A percentile compares a stretch with the other conserved stretches of the same genome.
Evolutionary conservation across 768 basidiomycete species (phyloP).

Genomic region (Phlebiopsis flavidoalba): DNA sequence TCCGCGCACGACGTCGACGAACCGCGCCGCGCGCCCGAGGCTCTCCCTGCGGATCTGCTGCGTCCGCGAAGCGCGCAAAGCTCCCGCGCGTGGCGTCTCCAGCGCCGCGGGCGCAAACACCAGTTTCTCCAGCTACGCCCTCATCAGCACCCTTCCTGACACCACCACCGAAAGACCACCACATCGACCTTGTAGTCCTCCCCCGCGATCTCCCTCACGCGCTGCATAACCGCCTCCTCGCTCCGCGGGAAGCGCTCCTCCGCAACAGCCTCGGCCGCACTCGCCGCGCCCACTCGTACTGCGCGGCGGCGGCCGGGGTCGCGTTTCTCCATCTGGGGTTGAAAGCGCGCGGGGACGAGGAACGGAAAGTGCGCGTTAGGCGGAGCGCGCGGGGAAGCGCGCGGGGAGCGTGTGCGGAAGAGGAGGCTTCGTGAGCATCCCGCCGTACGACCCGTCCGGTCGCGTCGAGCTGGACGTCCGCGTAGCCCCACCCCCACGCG

Average conservation of each 20-base stretch:
- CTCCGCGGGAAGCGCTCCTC: neutral
- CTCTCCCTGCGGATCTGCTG: neutral
- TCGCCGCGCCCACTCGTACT: slow-evolving; percentile 61
- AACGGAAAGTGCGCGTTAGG: slow-evolving; percentile 83
- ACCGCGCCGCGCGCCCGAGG: slow-evolving; percentile 9
- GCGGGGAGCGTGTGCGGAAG: slow-evolving; percentile 67
- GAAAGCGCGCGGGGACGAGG: slow-evolving; percentile 52
- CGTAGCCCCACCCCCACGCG: slow-evolving; percentile 82
- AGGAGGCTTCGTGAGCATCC: slow-evolving; percentile 70
- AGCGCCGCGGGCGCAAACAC: neutral
- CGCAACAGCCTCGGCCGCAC: neutral
- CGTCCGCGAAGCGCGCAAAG: neutral
- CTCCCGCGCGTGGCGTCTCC: neutral
- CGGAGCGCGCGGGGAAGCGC: slow-evolving; percentile 58
- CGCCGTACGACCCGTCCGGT: slow-evolving; percentile 72
- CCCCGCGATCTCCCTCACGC: neutral
- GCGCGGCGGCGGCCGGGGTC: slow-evolving; percentile 24
- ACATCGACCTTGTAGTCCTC: neutral
- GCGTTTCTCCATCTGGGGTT: slow-evolving; percentile 31
- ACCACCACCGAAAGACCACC: neutral
- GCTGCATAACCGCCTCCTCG: neutral
- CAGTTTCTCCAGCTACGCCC: neutral
- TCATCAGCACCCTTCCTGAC: neutral
- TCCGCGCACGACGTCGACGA: slow-evolving; percentile 29
- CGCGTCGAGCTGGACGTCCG: slow-evolving; percentile 59